Percentiles rank a stretch among this genome's conserved stretches.
Conservation (phyloP, 805 yeast genomes). For the Ogataea dorogensis region DNA sequence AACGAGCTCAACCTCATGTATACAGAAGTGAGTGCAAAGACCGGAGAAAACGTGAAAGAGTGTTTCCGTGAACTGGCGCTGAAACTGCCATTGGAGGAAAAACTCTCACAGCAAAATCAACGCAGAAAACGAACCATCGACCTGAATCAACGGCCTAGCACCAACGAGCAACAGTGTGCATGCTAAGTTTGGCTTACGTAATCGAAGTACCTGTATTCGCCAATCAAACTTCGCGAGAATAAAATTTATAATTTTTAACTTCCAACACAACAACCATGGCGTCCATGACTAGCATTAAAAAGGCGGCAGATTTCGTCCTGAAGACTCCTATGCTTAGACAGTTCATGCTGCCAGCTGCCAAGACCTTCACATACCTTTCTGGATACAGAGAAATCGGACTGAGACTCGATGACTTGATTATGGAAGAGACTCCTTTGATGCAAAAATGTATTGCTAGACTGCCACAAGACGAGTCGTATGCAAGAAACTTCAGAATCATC, state of each 20-base stretch:
- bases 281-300: conserved; percentile 67
- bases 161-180: conserved; percentile 34
- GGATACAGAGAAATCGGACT: conserved; percentile 97
- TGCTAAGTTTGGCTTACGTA: conserved; percentile 17
- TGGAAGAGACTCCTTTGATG: conserved; percentile 83
- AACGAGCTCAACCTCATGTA: conserved; percentile 49
- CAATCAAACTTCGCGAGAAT: conserved; percentile 21
- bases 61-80: conserved; percentile 51
- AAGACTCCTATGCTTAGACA: conserved; percentile 76
- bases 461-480: conserved; percentile 79
- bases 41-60: conserved; percentile 49
- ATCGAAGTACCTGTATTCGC: conserved; percentile 3
- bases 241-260: conserved; percentile 14
- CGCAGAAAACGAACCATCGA: conserved; percentile 30
- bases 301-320: conserved; percentile 74
- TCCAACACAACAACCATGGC: conserved; percentile 38
- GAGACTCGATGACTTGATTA: conserved; percentile 81
- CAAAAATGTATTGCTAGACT: conserved; percentile 88
- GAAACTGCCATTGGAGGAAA: conserved; percentile 38
- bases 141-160: conserved; percentile 31
- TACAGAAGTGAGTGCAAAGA: conserved; percentile 58
- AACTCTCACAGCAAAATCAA: conserved; percentile 21
- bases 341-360: conserved; percentile 76
- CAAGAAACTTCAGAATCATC: conserved; percentile 87
- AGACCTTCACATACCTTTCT: conserved; percentile 65